Base-by-base conservation (phyloP, 2,329 filamentous ascomycete genomes). In the Botrytis paeoniae region DNA sequence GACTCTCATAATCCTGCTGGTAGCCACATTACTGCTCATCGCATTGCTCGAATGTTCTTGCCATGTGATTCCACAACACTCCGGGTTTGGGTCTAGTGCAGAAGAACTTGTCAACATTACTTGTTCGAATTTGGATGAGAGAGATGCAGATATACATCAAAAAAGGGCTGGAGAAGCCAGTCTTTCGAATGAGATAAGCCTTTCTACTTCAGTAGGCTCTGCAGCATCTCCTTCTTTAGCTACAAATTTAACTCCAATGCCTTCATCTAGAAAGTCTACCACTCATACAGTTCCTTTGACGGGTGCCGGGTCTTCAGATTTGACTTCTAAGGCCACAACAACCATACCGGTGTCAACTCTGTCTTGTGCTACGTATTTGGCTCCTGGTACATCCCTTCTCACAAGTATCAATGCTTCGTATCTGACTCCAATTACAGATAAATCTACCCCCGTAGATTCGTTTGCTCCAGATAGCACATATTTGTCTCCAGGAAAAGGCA, bases 31-130 rank as follows among this genome's bases (percentile, higher is more conserved):
- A 7, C 20, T 70, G 7, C n/a, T 70, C n/a, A 61, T 61, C 8
- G n/a, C 29, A n/a, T 2, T 70, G 39, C 39, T 70, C 8, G 54
- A 70, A 35, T 70, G 61, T 45, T 43, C 54, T 22, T 70, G 39
- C 16, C 39, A 45, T 70, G 20, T 70, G 20, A 70, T 70, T 25
- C 54, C 51, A 70, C 37, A 70, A 22, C 51, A 70, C 25, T 43
- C 48, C 14, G 68, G 68, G 25, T 45, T 70, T 45, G 54, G 54
- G 3, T 51, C 45, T 39, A 18, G 14, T 20, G 32, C 22, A 5
- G 32, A 51, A 4, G 32, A 37, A 25, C 7, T 66, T n/a, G 45
- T n/a, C 22, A 51, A 66, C 2, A n/a, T 51, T n/a, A 66, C 43
- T 29, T 22, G 32, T 18, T 37, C 63, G 4, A 51, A 51, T 8